A percentile compares a stretch with the other conserved stretches of the same genome.
Conservation (phyloP, 2,329 filamentous ascomycete species). For the Sporothrix phasma region DNA sequence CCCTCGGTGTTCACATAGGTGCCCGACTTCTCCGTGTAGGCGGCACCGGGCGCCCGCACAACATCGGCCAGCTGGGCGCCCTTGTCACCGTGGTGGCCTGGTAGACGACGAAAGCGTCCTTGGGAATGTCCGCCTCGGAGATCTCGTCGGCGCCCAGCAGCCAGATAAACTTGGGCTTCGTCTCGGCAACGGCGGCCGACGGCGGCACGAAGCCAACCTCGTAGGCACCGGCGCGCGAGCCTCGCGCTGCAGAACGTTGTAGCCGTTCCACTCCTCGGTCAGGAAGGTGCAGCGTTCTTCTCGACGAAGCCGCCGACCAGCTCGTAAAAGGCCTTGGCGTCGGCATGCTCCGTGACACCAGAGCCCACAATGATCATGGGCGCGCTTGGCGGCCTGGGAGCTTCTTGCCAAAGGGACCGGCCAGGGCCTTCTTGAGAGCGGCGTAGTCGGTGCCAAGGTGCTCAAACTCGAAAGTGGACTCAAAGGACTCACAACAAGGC, state of each 20-base stretch:
- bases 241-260: slow-evolving; percentile 89
- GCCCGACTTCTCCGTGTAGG: slow-evolving; percentile 92
- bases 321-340: slow-evolving; percentile 90
- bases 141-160: slow-evolving; percentile 93
- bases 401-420: slow-evolving; percentile 87
- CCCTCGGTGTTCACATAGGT: slow-evolving; percentile 98
- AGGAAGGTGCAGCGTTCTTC: slow-evolving; percentile 83
- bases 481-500: slow-evolving; percentile 78
- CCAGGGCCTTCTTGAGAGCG: slow-evolving; percentile 73
- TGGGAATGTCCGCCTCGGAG: slow-evolving; percentile 73
- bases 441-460: slow-evolving; percentile 73
- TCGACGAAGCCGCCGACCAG: slow-evolving; percentile 82
- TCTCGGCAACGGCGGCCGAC: slow-evolving; percentile 69
- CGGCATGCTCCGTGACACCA: slow-evolving; percentile 78
- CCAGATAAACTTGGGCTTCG: slow-evolving; percentile 91
- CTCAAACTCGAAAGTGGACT: slow-evolving; percentile 92
- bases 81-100: slow-evolving; percentile 92
- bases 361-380: slow-evolving; percentile 97
- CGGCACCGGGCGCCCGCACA: slow-evolving; percentile 83
- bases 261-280: slow-evolving; percentile 90
- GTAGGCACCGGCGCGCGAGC: slow-evolving; percentile 90
- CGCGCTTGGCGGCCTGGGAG: slow-evolving; percentile 72
- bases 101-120: slow-evolving; percentile 93
- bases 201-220: slow-evolving; percentile 91
- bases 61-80: slow-evolving; percentile 90